These are phyloP conservation scores for Saccharomyces jurei DNA, from an alignment of 805 yeast species.

Conservation along the genomic window DNA sequence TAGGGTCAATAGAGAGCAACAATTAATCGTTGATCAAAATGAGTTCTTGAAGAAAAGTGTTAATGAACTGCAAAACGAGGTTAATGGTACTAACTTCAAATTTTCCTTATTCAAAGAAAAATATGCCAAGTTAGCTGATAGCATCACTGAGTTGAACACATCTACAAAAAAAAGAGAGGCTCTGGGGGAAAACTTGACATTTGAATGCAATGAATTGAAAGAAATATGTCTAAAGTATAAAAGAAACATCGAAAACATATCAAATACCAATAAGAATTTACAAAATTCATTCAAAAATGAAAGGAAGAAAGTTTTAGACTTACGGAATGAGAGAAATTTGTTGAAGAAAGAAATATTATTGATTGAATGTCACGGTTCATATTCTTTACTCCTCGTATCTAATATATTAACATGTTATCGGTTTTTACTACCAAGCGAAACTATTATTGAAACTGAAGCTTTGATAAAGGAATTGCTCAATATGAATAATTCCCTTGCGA, in stretches of 20 bases:
- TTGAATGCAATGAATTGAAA: not conserved
- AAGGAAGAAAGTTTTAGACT: conserved; percentile 20
- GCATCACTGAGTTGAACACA: not conserved
- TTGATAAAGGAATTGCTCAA: not conserved
- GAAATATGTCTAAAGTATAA: conserved; percentile 1
- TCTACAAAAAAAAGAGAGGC: not conserved
- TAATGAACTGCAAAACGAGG: not conserved
- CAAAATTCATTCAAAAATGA: conserved; percentile 19
- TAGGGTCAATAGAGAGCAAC: not conserved
- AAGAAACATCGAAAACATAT: not conserved
- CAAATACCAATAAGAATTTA: conserved; percentile 6
- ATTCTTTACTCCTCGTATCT: conserved; percentile 16
- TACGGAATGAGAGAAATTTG: conserved; percentile 12
- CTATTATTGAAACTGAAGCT: not conserved
- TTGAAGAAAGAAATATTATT: conserved; percentile 12
- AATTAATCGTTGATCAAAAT: not conserved
- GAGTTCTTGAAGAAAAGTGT: not conserved
- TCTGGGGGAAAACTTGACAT: not conserved
- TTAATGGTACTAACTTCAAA: not conserved
- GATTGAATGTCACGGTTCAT: conserved; percentile 16
- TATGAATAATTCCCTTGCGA: not conserved
- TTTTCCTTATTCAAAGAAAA: not conserved
- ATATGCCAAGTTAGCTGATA: conserved; percentile 1
- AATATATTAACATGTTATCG: not conserved
- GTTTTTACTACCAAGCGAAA: not conserved